Evolutionary conservation across 2,329 filamentous ascomycete genomes (phyloP).

Genomic region (Aspergillus brasiliensis): DNA sequence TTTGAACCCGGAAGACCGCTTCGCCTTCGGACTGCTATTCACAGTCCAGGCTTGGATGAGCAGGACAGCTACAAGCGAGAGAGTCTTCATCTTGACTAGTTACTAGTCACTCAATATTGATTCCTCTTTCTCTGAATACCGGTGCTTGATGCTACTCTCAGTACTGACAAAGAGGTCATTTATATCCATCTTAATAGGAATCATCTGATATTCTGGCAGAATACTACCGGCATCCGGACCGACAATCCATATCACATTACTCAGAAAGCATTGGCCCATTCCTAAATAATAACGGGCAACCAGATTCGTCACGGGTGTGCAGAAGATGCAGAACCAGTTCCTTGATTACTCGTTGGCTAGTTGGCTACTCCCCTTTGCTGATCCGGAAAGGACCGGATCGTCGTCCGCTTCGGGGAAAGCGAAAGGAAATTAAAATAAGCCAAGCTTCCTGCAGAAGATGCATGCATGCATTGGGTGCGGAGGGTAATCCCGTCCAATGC

Average conservation of each 20-base stretch:
- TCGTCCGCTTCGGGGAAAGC: neutral
- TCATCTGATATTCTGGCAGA: neutral
- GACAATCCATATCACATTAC: no score
- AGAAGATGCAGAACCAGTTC: neutral
- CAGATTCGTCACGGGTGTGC: slow-evolving; percentile 15
- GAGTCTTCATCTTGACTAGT: slow-evolving; percentile 9
- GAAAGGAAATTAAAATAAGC: neutral
- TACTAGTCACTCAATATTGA: neutral
- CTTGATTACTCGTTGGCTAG: no score
- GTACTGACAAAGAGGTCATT: neutral
- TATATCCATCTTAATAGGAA: neutral
- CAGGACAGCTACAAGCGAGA: slow-evolving; percentile 7
- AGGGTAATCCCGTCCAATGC: slow-evolving; percentile 8
- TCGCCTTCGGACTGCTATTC: slow-evolving; percentile 6
- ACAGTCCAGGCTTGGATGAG: slow-evolving; percentile 8
- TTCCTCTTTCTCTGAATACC: no score
- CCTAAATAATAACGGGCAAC: slow-evolving; percentile 5
- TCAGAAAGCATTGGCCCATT: slow-evolving; percentile 3
- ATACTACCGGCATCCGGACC: no score
- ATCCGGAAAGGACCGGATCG: neutral
- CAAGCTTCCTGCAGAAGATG: neutral
- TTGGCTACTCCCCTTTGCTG: neutral
- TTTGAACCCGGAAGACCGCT: slow-evolving; percentile 15
- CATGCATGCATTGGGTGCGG: slow-evolving; percentile 3
- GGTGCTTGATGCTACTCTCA: neutral